A percentile compares a stretch with the other conserved stretches of the same genome.
Evolutionary conservation across 2,329 filamentous ascomycete species (phyloP).

Genomic region (Talaromyces sp.): DNA sequence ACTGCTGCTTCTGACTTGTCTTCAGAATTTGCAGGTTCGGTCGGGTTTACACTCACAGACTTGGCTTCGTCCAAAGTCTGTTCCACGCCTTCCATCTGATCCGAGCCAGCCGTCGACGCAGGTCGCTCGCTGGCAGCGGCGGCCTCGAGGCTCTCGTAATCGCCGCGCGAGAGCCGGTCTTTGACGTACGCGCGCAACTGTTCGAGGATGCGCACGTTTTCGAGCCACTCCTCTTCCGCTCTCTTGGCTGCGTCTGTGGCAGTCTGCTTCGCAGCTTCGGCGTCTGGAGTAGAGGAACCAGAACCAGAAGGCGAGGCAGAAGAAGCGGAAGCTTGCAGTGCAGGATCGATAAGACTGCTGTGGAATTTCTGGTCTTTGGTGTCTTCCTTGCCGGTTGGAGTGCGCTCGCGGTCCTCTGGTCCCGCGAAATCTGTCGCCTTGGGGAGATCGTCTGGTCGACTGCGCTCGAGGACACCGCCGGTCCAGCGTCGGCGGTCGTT

Average conservation of each 20-base stretch:
- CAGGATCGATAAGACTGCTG: slow-evolving; percentile 38
- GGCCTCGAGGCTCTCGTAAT: slow-evolving; percentile 35
- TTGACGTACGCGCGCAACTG: slow-evolving; percentile 54
- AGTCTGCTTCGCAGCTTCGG: slow-evolving; percentile 29
- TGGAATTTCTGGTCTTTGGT: slow-evolving; percentile 21
- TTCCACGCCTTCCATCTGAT: slow-evolving; percentile 16
- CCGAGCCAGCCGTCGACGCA: slow-evolving; percentile 14
- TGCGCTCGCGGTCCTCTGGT: slow-evolving; percentile 21
- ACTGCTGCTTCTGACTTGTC: neutral
- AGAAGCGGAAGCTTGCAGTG: slow-evolving; percentile 20
- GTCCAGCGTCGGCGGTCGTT: slow-evolving; percentile 59
- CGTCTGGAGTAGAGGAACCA: slow-evolving; percentile 19
- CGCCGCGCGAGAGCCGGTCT: slow-evolving; percentile 49
- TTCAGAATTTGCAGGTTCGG: slow-evolving; percentile 1
- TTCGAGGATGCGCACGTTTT: slow-evolving; percentile 61
- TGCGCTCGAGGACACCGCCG: slow-evolving; percentile 55
- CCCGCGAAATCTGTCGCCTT: slow-evolving; percentile 14
- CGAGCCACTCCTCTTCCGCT: slow-evolving; percentile 55
- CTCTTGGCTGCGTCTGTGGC: slow-evolving; percentile 37
- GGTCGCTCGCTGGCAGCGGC: slow-evolving; percentile 13
- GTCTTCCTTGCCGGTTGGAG: slow-evolving; percentile 23
- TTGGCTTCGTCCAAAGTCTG: neutral
- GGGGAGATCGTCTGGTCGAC: slow-evolving; percentile 39
- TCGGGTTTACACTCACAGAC: neutral
- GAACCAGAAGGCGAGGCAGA: neutral